Conservation (phyloP, 2,329 filamentous ascomycete species). For the Neonectria neomacrospora region DNA sequence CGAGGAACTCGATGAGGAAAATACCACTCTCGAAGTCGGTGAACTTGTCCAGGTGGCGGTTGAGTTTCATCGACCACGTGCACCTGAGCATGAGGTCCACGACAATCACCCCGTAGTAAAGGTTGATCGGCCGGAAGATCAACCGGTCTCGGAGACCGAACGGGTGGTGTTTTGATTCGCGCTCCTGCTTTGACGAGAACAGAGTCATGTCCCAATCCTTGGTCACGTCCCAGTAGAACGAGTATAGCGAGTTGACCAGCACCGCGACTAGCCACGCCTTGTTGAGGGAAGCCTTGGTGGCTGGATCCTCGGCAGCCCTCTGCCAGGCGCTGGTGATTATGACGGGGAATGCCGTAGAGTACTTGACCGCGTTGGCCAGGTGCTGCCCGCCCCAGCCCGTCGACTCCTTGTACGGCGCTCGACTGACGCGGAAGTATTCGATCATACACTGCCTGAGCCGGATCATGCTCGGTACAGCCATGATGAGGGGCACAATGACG, state of each 20-base stretch:
- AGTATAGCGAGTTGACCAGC: slow-evolving; percentile 87
- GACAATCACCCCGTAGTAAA: slow-evolving; percentile 86
- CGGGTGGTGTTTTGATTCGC: slow-evolving; percentile 72
- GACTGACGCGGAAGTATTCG: slow-evolving; percentile 80
- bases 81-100: slow-evolving; percentile 86
- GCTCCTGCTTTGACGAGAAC: slow-evolving; percentile 69
- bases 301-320: slow-evolving; percentile 63
- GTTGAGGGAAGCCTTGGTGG: slow-evolving; percentile 58
- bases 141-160: slow-evolving; percentile 82
- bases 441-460: slow-evolving; percentile 92
- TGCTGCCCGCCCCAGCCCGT: slow-evolving; percentile 85
- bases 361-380: slow-evolving; percentile 93
- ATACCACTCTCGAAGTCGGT: slow-evolving; percentile 89
- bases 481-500: slow-evolving; percentile 84
- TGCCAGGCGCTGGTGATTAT: slow-evolving; percentile 83
- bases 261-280: slow-evolving; percentile 77
- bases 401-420: slow-evolving; percentile 64
- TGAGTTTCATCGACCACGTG: slow-evolving; percentile 91
- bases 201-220: slow-evolving; percentile 97
- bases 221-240: slow-evolving; percentile 98
- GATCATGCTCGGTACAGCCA: slow-evolving; percentile 84
- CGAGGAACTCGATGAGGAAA: slow-evolving; percentile 86
- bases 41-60: slow-evolving; percentile 82
- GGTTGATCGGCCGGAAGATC: slow-evolving; percentile 74
- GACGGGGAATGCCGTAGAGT: slow-evolving; percentile 92